Evolutionary conservation across 441 rosid genomes (phyloP), one percentile per base, ranked within the genome.

Genomic region (Croton laevigatus): DNA sequence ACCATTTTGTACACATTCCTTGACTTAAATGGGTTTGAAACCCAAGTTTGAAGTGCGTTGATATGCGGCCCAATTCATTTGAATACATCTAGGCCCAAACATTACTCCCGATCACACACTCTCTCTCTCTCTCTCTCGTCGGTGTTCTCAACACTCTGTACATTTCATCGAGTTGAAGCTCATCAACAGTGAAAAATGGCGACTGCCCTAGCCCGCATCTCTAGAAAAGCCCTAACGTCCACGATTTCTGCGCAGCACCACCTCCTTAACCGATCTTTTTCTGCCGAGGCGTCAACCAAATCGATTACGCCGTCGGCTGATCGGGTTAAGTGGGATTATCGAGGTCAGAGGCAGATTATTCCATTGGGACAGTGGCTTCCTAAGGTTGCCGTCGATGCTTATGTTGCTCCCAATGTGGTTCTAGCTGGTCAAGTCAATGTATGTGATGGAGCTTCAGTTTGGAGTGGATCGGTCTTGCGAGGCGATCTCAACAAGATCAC

Each of bases 281-380:
- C 86, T 53, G 71, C 83, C 53, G 96, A 76, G 71, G 69, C 91
- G 16, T 27, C 76, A 0, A 62, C 87, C 48, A 88, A 86, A 49
- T 71, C 85, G 48, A 79, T 95, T 62, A 81, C 86, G 70, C 91
- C 91, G 58, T 91, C 89, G 12, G 64, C 83, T 71, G 96, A 93
- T 87, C 91, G 95, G 68, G 90, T 84, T 75, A 93, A 89, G 37
- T 95, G 98, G 99, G 99, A 95, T 80, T 95, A 91, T 79, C 81
- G 99, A 78, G 99, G 98, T 58, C 99, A 95, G 82, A 85, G 98
- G 80, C 85, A 83, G 90, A 89, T 91, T 70, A 89, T 93, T 23
- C 99, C 99, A 42, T 80, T 95, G 71, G 98, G 98, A 0, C 98
- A 93, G 87, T 93, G 99, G 99, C 78, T 88, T 42, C 99, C 98